Evolutionary conservation across 139 green algal species (phyloP).

Genomic region (Eudorina sp.): DNA sequence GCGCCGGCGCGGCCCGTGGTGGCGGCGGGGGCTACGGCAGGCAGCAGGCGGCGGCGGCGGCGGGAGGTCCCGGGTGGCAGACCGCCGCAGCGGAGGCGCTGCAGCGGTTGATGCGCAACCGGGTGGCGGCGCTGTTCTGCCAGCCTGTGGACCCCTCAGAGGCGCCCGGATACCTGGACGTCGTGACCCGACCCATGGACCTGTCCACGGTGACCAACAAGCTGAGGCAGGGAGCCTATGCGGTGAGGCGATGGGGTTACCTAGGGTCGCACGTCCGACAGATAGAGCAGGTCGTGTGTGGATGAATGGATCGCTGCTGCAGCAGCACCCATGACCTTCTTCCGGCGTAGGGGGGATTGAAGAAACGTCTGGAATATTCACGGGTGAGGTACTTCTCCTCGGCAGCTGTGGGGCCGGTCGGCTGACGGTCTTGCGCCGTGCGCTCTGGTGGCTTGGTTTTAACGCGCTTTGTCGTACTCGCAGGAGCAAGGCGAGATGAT

Average conservation of each 20-base stretch:
- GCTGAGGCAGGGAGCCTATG: conserved; percentile 52
- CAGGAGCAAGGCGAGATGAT: conserved; percentile 43
- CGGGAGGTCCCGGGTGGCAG: too few relatives aligned
- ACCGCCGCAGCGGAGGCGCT: neutral
- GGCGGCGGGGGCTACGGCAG: neutral
- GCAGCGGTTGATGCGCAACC: neutral
- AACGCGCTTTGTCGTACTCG: neutral
- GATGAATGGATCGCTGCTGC: too few relatives aligned
- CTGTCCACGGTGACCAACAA: conserved; percentile 59
- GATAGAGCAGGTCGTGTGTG: too few relatives aligned
- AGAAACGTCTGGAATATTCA: too few relatives aligned
- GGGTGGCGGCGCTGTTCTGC: neutral
- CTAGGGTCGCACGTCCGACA: too few relatives aligned
- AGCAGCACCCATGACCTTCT: too few relatives aligned
- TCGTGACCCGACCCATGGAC: conserved; percentile 72
- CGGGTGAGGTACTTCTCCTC: too few relatives aligned
- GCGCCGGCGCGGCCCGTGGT: neutral
- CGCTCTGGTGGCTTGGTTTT: too few relatives aligned
- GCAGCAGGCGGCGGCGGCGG: neutral
- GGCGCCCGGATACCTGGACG: conserved; percentile 32
- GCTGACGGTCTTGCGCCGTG: too few relatives aligned
- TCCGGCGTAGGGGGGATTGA: too few relatives aligned
- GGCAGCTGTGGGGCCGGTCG: too few relatives aligned
- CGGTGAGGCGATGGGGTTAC: neutral
- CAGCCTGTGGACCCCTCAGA: conserved; percentile 9